Evolutionary conservation across 306 rosid species (phyloP).

Genomic region (Cucurbita ficifolia): DNA sequence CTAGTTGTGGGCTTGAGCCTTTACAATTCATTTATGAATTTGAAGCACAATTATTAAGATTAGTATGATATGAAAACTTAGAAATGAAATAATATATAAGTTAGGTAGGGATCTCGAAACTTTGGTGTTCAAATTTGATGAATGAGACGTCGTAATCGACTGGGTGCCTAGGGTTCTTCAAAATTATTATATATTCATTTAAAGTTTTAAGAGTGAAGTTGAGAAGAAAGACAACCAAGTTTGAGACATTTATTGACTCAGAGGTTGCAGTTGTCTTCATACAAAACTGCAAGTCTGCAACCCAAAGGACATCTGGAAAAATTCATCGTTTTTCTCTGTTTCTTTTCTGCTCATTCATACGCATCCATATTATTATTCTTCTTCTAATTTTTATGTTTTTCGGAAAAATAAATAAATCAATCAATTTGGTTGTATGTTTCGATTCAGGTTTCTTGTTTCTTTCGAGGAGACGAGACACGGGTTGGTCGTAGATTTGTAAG

Average conservation of each 20-base stretch:
- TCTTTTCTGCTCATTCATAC: not conserved
- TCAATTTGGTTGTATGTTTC: not conserved
- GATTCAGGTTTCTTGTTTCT: not conserved
- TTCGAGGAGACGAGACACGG: not conserved
- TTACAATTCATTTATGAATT: too few relatives aligned
- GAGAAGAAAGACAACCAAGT: not conserved
- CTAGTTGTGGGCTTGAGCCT: too few relatives aligned
- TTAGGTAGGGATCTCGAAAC: too few relatives aligned
- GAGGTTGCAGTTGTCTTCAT: not conserved
- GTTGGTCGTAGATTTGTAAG: not conserved
- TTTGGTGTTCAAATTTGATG: not conserved
- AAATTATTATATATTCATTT: too few relatives aligned
- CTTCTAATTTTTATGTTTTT: not conserved
- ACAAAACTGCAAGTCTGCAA: conserved; percentile 9
- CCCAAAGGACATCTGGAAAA: conserved; percentile 4
- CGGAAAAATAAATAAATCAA: not conserved
- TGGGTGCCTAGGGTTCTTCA: not conserved
- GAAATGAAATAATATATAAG: too few relatives aligned
- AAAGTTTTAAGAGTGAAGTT: not conserved
- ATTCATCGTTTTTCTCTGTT: not conserved
- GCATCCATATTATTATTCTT: not conserved
- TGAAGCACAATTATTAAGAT: too few relatives aligned
- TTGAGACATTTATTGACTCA: not conserved
- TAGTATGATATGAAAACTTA: too few relatives aligned
- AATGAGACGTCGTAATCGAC: not conserved